These are phyloP conservation scores for Excoecaria agallocha DNA, from an alignment of 345 rosid genomes.

Conservation along the genomic window DNA sequence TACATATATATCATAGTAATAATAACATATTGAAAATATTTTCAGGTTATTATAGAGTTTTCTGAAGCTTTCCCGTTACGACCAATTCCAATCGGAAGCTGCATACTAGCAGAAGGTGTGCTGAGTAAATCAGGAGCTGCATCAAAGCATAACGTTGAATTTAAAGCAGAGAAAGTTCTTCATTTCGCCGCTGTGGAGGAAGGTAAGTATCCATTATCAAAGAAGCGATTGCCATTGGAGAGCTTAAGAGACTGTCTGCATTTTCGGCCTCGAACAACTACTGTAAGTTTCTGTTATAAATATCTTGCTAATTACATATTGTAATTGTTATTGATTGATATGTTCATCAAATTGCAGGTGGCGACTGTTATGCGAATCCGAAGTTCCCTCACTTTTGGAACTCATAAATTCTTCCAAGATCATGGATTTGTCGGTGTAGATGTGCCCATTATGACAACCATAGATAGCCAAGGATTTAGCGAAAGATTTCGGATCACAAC, in stretches of 20 bases:
- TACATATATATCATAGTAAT: too few relatives aligned
- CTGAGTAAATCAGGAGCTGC: conserved; percentile 28
- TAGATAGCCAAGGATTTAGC: conserved; percentile 55
- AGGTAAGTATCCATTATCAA: conserved; percentile 57
- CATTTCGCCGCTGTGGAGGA: conserved; percentile 73
- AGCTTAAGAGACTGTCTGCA: conserved; percentile 60
- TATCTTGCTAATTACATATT: background rate
- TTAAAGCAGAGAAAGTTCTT: conserved; percentile 60
- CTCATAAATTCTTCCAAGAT: conserved; percentile 66
- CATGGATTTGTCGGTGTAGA: conserved; percentile 68
- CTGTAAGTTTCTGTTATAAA: conserved; percentile 34
- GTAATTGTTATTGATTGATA: background rate
- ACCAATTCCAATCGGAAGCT: conserved; percentile 57
- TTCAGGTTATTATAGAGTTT: conserved; percentile 71
- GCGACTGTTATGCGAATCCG: conserved; percentile 71
- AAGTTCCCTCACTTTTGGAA: conserved; percentile 58
- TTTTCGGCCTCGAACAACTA: conserved; percentile 83
- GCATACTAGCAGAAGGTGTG: conserved; percentile 68
- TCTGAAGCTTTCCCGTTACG: conserved; percentile 41
- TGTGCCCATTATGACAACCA: conserved; percentile 72
- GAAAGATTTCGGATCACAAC: conserved; percentile 64
- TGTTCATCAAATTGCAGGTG: conserved; percentile 45
- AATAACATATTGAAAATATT: background rate
- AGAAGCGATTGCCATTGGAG: conserved; percentile 69
- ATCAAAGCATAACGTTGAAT: conserved; percentile 49